A percentile compares a stretch with the other conserved stretches of the same genome.
phyloP scores from a whole-genome alignment of 108 stramenopile species.

The Mayamaea pseudoterrestris region DNA sequence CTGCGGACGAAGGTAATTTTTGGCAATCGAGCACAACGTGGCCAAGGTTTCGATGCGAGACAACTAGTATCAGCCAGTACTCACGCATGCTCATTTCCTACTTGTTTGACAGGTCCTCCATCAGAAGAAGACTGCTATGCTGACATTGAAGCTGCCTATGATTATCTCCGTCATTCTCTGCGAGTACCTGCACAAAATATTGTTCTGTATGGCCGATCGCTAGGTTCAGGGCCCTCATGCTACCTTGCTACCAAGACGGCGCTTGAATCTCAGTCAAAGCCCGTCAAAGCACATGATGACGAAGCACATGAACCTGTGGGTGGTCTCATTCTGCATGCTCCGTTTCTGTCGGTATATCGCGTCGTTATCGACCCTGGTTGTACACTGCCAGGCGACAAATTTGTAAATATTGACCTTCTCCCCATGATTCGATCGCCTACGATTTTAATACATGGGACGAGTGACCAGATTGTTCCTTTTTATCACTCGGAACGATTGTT shows the following conservation, averaged over 20 bases:
- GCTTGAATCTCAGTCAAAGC: constrained; percentile 24
- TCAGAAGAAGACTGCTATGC: constrained; percentile 89
- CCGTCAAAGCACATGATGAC: too few relatives aligned
- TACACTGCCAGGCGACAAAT: constrained; percentile 90
- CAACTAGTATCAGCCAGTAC: too few relatives aligned
- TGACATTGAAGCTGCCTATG: constrained; percentile 87
- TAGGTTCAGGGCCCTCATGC: constrained; percentile 93
- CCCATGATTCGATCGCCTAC: constrained; percentile 62
- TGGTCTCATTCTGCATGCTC: constrained; percentile 92
- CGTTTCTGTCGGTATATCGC: constrained; percentile 87
- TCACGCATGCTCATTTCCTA: too few relatives aligned
- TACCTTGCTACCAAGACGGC: constrained; percentile 82
- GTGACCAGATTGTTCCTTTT: constrained; percentile 91
- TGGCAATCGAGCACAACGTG: too few relatives aligned
- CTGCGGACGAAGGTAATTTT: too few relatives aligned
- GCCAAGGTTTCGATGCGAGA: too few relatives aligned
- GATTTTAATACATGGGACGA: constrained; percentile 87
- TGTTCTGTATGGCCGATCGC: constrained; percentile 87
- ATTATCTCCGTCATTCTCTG: constrained; percentile 62
- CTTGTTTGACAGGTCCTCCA: constrained; percentile 65
- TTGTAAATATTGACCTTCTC: constrained; percentile 87
- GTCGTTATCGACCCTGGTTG: constrained; percentile 89
- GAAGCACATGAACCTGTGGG: constrained; percentile 58
- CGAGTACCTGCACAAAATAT: constrained; percentile 75
- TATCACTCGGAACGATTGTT: constrained; percentile 78